phyloP scores from a whole-genome alignment of 2,329 filamentous ascomycete species.

The Nothopassalora personata region DNA sequence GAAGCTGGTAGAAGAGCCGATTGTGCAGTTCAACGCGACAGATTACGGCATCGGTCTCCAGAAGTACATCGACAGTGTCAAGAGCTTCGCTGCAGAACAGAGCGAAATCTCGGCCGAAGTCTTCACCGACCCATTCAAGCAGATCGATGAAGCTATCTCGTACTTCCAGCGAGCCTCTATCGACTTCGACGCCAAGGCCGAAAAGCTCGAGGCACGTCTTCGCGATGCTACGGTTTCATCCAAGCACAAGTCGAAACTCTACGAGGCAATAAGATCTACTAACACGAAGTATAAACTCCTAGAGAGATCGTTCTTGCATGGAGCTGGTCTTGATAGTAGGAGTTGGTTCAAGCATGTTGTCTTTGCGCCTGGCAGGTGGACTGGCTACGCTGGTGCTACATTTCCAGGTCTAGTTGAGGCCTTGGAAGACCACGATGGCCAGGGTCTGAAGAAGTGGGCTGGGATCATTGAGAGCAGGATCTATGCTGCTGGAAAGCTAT shows the following conservation, averaged over 20 bases:
- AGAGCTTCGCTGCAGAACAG: conserved; percentile 28
- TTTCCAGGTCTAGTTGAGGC: conserved; percentile 61
- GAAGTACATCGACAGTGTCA: conserved; percentile 40
- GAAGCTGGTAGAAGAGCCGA: conserved; percentile 43
- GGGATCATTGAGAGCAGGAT: conserved; percentile 35
- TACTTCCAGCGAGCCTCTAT: conserved; percentile 46
- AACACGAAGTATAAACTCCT: conserved; percentile 81
- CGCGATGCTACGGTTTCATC: conserved; percentile 45
- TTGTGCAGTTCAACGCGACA: conserved; percentile 44
- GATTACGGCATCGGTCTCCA: conserved; percentile 42
- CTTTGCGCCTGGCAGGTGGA: conserved; percentile 87
- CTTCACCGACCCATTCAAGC: conserved; percentile 34
- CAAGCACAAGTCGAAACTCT: conserved; percentile 46
- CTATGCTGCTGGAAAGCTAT: conserved; percentile 18
- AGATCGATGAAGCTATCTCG: conserved; percentile 46
- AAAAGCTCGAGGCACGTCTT: conserved; percentile 20
- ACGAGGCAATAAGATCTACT: conserved; percentile 49
- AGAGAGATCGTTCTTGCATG: conserved; percentile 73
- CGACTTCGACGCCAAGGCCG: conserved; percentile 49
- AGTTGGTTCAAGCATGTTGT: conserved; percentile 94
- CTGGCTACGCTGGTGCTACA: conserved; percentile 74
- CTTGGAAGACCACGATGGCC: conserved; percentile 46
- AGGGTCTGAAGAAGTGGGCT: conserved; percentile 38
- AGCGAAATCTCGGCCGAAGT: conserved; percentile 25
- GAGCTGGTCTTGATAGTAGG: conserved; percentile 69